phyloP scores from a whole-genome alignment of 1,139 yeast genomes.

The Diutina scorzettiae region DNA sequence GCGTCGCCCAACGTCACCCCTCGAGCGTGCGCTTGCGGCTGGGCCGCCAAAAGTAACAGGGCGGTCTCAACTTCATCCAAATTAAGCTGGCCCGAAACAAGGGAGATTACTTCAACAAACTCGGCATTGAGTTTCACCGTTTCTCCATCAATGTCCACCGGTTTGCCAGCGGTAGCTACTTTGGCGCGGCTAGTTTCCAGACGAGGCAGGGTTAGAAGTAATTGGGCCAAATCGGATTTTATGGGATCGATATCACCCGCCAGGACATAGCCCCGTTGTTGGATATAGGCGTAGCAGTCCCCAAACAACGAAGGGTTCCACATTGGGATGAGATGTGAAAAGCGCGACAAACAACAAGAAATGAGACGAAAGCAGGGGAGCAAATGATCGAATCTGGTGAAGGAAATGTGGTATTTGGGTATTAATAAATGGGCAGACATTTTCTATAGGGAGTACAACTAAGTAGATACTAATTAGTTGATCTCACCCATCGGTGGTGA shows the following conservation, averaged over 20 bases:
- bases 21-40: constrained; percentile 27
- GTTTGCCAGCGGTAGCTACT: constrained; percentile 7
- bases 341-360: not conserved
- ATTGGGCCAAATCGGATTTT: constrained; percentile 32
- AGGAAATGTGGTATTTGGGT: too few relatives aligned
- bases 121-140: constrained; percentile 47
- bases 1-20: constrained; percentile 52
- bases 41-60: constrained; percentile 28
- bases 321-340: constrained; percentile 4
- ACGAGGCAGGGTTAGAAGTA: constrained; percentile 40
- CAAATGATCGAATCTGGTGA: too few relatives aligned
- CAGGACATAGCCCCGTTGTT: constrained; percentile 18
- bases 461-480: too few relatives aligned
- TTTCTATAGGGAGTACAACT: too few relatives aligned
- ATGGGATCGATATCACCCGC: constrained; percentile 10
- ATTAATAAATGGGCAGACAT: too few relatives aligned
- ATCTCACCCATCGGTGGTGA: too few relatives aligned
- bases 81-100: constrained; percentile 34
- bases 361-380: too few relatives aligned
- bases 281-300: constrained; percentile 26
- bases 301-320: constrained; percentile 26
- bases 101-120: constrained; percentile 43
- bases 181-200: constrained; percentile 34
- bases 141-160: constrained; percentile 17
- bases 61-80: constrained; percentile 27